phyloP scores from a whole-genome alignment of 179 eudicot genomes.

The Gypsophila paniculata region DNA sequence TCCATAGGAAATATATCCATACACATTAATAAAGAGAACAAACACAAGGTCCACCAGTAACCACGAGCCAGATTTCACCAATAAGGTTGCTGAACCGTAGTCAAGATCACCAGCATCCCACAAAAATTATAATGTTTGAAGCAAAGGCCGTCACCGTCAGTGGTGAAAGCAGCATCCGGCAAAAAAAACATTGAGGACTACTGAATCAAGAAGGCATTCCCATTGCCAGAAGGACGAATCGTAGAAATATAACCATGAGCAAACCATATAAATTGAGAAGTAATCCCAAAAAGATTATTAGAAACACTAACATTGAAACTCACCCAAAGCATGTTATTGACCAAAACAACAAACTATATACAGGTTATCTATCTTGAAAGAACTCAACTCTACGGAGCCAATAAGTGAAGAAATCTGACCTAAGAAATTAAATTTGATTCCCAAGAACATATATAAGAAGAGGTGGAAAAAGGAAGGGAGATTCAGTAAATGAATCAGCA shows the following conservation, averaged over 20 bases:
- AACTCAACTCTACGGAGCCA: not conserved
- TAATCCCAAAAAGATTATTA: too few species aligned
- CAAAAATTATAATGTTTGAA: not conserved
- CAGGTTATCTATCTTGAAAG: not conserved
- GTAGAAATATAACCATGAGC: too few species aligned
- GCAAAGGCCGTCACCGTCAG: not conserved
- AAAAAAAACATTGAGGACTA: not conserved
- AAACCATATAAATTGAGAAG: too few species aligned
- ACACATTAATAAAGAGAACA: too few species aligned
- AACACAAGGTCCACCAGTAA: too few species aligned
- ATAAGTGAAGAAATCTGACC: not conserved
- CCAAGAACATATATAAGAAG: not conserved
- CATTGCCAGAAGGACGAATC: too few species aligned
- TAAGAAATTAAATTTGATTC: not conserved
- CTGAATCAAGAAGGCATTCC: too few species aligned
- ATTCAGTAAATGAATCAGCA: not conserved
- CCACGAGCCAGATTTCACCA: too few species aligned
- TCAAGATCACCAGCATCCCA: not conserved
- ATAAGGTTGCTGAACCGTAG: slow-evolving; percentile 7
- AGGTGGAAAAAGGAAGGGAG: not conserved
- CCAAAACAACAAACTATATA: not conserved
- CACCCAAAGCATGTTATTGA: not conserved
- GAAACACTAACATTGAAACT: too few species aligned
- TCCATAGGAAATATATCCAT: too few species aligned
- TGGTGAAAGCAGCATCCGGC: not conserved